A percentile compares a stretch with the other conserved stretches of the same genome.
phyloP scores from a whole-genome alignment of 2,329 filamentous ascomycete genomes.

The Trichoderma cornu-damae region DNA sequence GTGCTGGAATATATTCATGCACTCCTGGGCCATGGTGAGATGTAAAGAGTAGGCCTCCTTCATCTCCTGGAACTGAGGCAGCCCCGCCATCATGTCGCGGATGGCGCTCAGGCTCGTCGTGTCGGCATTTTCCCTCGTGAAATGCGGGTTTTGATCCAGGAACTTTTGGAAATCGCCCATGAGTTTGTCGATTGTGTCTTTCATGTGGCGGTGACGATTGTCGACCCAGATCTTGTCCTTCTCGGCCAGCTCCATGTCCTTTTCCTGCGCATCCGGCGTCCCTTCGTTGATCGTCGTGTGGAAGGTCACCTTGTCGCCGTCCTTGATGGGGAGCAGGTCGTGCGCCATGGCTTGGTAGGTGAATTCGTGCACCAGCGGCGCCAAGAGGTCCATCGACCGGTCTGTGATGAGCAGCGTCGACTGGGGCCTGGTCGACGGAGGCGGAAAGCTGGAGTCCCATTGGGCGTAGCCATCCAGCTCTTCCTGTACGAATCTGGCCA shows the following conservation, averaged over 20 bases:
- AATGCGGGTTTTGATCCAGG: slow-evolving; percentile 84
- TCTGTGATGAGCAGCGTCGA: slow-evolving; percentile 84
- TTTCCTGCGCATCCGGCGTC: slow-evolving; percentile 63
- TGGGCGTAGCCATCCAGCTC: slow-evolving; percentile 87
- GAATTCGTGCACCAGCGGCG: slow-evolving; percentile 89
- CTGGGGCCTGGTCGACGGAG: slow-evolving; percentile 69
- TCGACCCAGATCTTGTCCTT: slow-evolving; percentile 94
- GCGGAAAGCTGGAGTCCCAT: slow-evolving; percentile 78
- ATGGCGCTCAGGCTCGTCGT: slow-evolving; percentile 81
- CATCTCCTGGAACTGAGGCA: slow-evolving; percentile 92
- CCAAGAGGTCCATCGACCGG: slow-evolving; percentile 84
- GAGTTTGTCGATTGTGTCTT: slow-evolving; percentile 90
- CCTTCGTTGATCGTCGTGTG: slow-evolving; percentile 75
- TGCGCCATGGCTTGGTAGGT: slow-evolving; percentile 99
- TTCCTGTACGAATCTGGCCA: slow-evolving; percentile 86
- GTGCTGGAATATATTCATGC: slow-evolving; percentile 86
- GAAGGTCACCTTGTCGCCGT: slow-evolving; percentile 83
- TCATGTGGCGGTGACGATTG: slow-evolving; percentile 94
- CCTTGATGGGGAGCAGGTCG: slow-evolving; percentile 82
- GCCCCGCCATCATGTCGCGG: slow-evolving; percentile 91
- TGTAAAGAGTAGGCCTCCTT: slow-evolving; percentile 94
- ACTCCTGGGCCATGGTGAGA: slow-evolving; percentile 93
- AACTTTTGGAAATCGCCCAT: slow-evolving; percentile 92
- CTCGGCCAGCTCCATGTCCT: slow-evolving; percentile 86
- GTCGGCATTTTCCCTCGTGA: slow-evolving; percentile 67